Evolutionary conservation across 768 basidiomycete genomes (phyloP), one percentile per base, ranked within the genome.

Genomic region (Amanita polypyramis): DNA sequence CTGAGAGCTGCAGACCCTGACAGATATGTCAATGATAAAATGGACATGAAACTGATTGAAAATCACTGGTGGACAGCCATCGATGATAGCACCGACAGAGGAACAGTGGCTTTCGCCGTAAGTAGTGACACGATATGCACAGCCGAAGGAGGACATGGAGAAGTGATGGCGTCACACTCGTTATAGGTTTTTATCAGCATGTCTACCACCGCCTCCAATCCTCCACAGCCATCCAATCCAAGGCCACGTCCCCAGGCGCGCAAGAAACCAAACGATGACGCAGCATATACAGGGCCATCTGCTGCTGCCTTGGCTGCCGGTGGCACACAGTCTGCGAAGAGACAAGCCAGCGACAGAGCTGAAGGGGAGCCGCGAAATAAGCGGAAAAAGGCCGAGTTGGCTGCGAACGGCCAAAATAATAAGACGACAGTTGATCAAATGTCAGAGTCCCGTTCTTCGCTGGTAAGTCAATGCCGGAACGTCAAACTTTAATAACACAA

Each of bases 91-190:
- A 11, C 96, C 96, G 30, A 98, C 96, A 11, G 91, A 94, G 25
- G 88, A 80, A 62, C 96, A 97, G 63, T 99, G 96, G 54, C 88
- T 92, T 71, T 99, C 96, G 51, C 96, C 96, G 61, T 88, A 99
- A 54, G 96, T 99, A 45, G 94, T 94, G 21, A 99, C 96, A 40
- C 91, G 78, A 71, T 89, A 99, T 33, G 89, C 71, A 20, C 74
- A 79, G 19, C 96, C 96, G 66, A 86, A 99, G 47, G 93, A 88
- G 19, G 92, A 95, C 96, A 99, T 97, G 51, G 14, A 15, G 14
- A 27, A 29, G 46, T 43, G 41, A 39, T 39, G 15, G 15, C 10
- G 37, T 41, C 39, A 41, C 39, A 7, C 39, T 20, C 14, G 21
- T 25, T 14, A 21, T 40, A 11, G 11, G 19, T 25, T 6, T 37